Evolutionary conservation across 2,329 filamentous ascomycete species (phyloP).

Genomic region (Hymenoscyphus fructigenus): DNA sequence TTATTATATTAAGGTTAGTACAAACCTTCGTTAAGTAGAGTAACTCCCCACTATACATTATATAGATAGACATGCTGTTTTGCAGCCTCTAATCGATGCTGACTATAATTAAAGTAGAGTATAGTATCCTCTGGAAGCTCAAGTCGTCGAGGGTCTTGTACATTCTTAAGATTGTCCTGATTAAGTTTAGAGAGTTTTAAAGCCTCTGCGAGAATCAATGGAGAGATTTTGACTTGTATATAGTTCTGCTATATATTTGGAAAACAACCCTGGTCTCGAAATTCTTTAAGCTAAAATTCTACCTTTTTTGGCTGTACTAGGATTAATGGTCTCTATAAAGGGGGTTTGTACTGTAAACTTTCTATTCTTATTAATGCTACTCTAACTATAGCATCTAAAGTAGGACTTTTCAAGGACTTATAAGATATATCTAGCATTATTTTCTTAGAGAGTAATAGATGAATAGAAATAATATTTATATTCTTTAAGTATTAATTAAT

Average conservation of each 20-base stretch:
- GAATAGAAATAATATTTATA: no score
- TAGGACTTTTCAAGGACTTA: no score
- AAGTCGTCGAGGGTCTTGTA: constrained; percentile 10
- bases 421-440: no score
- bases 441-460: no score
- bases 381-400: no score
- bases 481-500: no score
- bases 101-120: constrained; percentile 16
- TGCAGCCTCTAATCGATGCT: constrained; percentile 19
- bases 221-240: constrained; percentile 21
- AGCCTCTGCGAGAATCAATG: constrained; percentile 14
- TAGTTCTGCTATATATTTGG: constrained; percentile 14
- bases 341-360: constrained; percentile 18
- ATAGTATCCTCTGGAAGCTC: constrained; percentile 17
- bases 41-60: constrained; percentile 18
- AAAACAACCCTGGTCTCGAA: constrained; percentile 19
- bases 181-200: constrained; percentile 14
- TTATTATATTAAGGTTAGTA: constrained; percentile 12
- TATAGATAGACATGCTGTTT: constrained; percentile 19
- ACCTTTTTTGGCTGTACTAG: constrained; percentile 17
- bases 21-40: constrained; percentile 16
- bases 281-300: constrained; percentile 19
- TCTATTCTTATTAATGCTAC: constrained; percentile 18
- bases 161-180: constrained; percentile 15
- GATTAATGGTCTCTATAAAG: constrained; percentile 15